Conservation (phyloP, 164 flowering plant species). For the Platanus orientalis region DNA sequence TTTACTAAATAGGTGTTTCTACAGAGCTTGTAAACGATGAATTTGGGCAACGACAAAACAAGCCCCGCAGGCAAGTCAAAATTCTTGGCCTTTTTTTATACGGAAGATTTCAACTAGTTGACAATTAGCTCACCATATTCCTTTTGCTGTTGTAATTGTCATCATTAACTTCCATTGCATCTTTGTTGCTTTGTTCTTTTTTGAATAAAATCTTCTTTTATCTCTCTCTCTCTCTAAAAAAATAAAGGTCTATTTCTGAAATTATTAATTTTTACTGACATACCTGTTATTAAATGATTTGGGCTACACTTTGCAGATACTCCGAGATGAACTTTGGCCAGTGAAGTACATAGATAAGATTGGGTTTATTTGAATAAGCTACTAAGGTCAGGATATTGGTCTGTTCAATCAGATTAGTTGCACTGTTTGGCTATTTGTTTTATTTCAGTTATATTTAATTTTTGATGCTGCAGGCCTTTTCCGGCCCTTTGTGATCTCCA, state of each 20-base stretch:
- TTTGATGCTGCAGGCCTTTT: slow-evolving; percentile 45
- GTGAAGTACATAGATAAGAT: slow-evolving; percentile 41
- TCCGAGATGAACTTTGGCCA: slow-evolving; percentile 95
- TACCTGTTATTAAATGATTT: neutral
- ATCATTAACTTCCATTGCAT: neutral
- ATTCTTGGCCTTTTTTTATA: slow-evolving; percentile 3
- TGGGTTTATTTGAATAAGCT: slow-evolving; percentile 41
- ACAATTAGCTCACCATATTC: neutral
- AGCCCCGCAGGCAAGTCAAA: slow-evolving; percentile 78
- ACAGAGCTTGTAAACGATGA: slow-evolving; percentile 73
- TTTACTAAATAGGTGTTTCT: slow-evolving; percentile 7
- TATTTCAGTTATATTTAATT: slow-evolving; percentile 17
- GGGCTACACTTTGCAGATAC: slow-evolving; percentile 48
- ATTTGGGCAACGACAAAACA: slow-evolving; percentile 79
- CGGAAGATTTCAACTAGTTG: neutral
- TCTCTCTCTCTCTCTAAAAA: too few relatives aligned
- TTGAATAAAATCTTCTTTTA: too few relatives aligned
- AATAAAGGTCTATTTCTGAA: too few relatives aligned
- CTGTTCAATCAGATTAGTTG: neutral
- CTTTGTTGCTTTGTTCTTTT: neutral
- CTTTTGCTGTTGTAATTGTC: neutral
- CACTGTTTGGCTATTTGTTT: slow-evolving; percentile 9
- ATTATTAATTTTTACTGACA: neutral
- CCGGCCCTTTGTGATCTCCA: slow-evolving; percentile 69
- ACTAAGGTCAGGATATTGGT: slow-evolving; percentile 25